A percentile compares a stretch with the other conserved stretches of the same genome.
Conservation (phyloP, 176 grass and related monocot genomes). For the Panicum miliaceum region DNA sequence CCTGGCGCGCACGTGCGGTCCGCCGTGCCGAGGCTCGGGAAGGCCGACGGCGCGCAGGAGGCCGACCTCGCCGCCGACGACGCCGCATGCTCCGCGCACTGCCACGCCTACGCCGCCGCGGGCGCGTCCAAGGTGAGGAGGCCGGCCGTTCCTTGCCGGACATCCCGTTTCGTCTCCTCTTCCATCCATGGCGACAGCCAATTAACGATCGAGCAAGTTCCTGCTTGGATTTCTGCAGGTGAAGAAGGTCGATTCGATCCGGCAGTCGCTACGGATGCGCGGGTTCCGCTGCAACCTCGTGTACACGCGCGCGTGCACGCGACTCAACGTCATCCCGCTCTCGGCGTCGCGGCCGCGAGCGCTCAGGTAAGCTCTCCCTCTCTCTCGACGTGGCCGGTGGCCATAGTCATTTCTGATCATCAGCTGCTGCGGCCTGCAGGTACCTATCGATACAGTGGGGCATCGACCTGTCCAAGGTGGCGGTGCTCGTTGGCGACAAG, state of each 20-base stretch:
- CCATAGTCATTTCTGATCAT: not conserved
- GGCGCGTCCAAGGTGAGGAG: slow-evolving; percentile 34
- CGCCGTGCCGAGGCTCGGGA: slow-evolving; percentile 62
- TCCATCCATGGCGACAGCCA: no score
- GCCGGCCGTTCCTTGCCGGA: no score
- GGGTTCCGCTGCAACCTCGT: slow-evolving; percentile 92
- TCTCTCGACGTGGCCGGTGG: not conserved
- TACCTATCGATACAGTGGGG: slow-evolving; percentile 89
- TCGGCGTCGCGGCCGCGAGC: slow-evolving; percentile 72
- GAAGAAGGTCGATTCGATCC: slow-evolving; percentile 69
- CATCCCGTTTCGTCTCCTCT: no score
- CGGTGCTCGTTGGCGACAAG: slow-evolving; percentile 72
- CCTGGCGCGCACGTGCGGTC: slow-evolving; percentile 64
- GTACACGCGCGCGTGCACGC: slow-evolving; percentile 67
- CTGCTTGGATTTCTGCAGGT: not conserved
- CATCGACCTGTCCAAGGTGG: slow-evolving; percentile 69
- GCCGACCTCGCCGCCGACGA: slow-evolving; percentile 49
- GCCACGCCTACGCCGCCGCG: slow-evolving; percentile 61
- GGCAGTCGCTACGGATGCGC: slow-evolving; percentile 79
- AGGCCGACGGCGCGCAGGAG: slow-evolving; percentile 59
- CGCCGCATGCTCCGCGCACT: slow-evolving; percentile 54
- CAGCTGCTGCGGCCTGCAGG: slow-evolving; percentile 23
- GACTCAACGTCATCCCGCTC: slow-evolving; percentile 86
- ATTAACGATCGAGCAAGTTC: no score
- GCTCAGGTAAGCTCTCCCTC: slow-evolving; percentile 50